These are phyloP conservation scores for Starmerella tilneyi DNA, from an alignment of 805 yeast genomes.

Conservation along the genomic window DNA sequence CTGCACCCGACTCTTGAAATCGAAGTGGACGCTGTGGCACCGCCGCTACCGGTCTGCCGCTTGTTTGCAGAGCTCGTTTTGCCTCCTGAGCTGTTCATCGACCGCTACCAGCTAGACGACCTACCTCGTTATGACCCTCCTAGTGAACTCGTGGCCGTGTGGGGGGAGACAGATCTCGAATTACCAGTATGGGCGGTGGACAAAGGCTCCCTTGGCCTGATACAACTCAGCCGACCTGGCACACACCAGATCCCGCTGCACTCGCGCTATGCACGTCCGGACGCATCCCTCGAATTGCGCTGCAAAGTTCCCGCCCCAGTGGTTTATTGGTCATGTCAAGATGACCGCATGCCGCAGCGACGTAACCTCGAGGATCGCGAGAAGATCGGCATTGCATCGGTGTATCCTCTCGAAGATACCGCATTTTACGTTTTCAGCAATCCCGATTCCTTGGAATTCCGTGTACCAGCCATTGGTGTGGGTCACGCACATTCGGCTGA, in stretches of 20 bases:
- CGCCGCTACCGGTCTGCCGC: constrained; percentile 33
- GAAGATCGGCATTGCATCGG: constrained; percentile 37
- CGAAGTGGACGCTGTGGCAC: not conserved
- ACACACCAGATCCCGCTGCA: constrained; percentile 39
- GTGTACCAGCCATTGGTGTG: constrained; percentile 38
- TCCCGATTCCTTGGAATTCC: constrained; percentile 26
- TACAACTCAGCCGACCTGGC: constrained; percentile 25
- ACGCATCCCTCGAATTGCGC: constrained; percentile 20
- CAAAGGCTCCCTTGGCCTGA: constrained; percentile 39
- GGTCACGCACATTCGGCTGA: constrained; percentile 31
- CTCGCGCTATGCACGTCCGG: constrained; percentile 42
- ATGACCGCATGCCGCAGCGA: constrained; percentile 26
- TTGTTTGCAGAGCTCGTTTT: constrained; percentile 38
- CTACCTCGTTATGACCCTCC: constrained; percentile 25
- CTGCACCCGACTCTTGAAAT: constrained; percentile 24
- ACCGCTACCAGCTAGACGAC: constrained; percentile 42
- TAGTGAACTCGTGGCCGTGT: constrained; percentile 34
- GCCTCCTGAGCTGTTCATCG: constrained; percentile 43
- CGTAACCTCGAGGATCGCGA: constrained; percentile 13
- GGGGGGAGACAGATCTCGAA: constrained; percentile 52
- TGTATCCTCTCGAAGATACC: constrained; percentile 38
- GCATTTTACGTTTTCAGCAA: constrained; percentile 34
- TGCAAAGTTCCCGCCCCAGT: constrained; percentile 33
- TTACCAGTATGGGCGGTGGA: constrained; percentile 42
- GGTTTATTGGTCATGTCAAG: constrained; percentile 44